Base-by-base conservation (phyloP, 768 basidiomycete genomes). In the Albatrellus ellisii region DNA sequence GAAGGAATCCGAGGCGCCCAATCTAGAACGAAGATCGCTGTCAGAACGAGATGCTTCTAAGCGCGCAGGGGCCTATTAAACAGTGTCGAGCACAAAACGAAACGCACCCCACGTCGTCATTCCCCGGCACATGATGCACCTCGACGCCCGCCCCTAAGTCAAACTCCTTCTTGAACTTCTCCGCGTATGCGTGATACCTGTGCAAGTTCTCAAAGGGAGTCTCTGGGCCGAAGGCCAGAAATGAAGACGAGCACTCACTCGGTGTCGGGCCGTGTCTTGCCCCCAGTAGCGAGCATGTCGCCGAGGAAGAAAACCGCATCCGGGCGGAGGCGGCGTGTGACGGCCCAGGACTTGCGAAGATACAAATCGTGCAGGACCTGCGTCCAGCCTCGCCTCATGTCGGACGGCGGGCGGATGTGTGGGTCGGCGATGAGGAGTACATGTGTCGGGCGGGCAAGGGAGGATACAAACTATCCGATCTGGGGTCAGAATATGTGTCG, bases 231-330 rank as follows among this genome's bases (percentile, higher is more conserved):
- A n/a, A 31, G 8, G 1, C 18, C 38, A 41, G 39, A 14, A 36
- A 11, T 18, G 44, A 48, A 28, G 36, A 36, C 39, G 18, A 10
- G 22, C 15, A 71, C 85, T 59, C 56, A 91, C 91, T 91, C 83
- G 36, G 60, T 60, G 36, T 75, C 70, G 3, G 70, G 58, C 68
- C 80, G 81, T 8, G 63, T 65, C 26, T 69, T 64, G 41, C 86
- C 66, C 2, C 88, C 90, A 36, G 71, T 74, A 50, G 92, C 87
- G 74, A 94, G 76, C 86, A 94, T 85, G 56, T 95, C 90, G 20
- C 92, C 92, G 17, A 91, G 65, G 48, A 94, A 83, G 2, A 95
- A 62, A 2, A 94, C 73, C 7, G 63, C 70, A 54, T 92, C 74
- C 9, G 90, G 82, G 17, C 59, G 63, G 38, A 76, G 62, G 5